Conservation (phyloP, 352 stramenopile species). For the Pythium apleroticum region DNA sequence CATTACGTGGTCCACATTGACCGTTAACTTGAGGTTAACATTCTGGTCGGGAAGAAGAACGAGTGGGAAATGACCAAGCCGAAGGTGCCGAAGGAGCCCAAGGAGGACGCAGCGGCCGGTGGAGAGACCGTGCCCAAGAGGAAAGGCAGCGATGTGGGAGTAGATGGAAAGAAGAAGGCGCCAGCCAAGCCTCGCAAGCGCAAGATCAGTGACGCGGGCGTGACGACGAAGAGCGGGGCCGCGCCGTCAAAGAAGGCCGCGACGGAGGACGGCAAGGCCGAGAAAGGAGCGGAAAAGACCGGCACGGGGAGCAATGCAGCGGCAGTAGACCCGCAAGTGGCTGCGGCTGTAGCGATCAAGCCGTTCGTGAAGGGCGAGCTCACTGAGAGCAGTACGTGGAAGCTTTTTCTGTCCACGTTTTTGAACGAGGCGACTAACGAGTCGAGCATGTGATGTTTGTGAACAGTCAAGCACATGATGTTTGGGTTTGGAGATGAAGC, state of each 20-base stretch:
- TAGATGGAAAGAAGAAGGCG: conserved; percentile 67
- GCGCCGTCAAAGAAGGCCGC: conserved; percentile 43
- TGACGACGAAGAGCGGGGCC: conserved; percentile 31
- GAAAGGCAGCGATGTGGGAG: conserved; percentile 14
- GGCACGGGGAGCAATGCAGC: conserved; percentile 5
- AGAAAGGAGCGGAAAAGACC: conserved; percentile 12
- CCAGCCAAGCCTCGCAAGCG: conserved; percentile 69
- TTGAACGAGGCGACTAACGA: neutral
- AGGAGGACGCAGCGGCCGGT: conserved; percentile 2
- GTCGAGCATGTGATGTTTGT: neutral
- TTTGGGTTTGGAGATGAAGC: conserved; percentile 83
- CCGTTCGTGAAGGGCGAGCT: conserved; percentile 79
- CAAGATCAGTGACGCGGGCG: conserved; percentile 62
- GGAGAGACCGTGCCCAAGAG: conserved; percentile 9
- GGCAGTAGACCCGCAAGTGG: conserved; percentile 14
- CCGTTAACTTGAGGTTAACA: neutral
- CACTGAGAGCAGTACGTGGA: conserved; percentile 82
- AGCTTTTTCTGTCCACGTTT: no score
- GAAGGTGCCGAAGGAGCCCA: conserved; percentile 25
- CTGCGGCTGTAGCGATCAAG: conserved; percentile 38
- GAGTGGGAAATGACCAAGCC: conserved; percentile 26
- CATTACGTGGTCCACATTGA: neutral
- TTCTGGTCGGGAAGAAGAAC: neutral
- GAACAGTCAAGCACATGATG: conserved; percentile 89
- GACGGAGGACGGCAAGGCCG: conserved; percentile 25